These are phyloP conservation scores for Microcos paniculata DNA, from an alignment of 345 rosid genomes.

Conservation along the genomic window DNA sequence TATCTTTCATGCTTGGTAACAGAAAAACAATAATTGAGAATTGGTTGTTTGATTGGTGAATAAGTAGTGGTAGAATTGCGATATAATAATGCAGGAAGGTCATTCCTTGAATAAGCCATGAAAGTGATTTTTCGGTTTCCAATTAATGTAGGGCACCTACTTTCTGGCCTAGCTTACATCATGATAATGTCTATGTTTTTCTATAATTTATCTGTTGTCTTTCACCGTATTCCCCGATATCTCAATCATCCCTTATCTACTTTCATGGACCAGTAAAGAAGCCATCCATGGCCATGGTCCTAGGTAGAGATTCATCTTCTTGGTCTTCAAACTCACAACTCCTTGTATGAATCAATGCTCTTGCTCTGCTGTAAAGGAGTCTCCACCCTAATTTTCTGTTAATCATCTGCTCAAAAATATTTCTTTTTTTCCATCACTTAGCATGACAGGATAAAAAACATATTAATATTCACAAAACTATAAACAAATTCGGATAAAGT, in stretches of 20 bases:
- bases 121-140: constrained; percentile 31
- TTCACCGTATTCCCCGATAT: not conserved
- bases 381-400: not conserved
- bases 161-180: not conserved
- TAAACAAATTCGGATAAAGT: not conserved
- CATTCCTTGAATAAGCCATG: constrained; percentile 11
- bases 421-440: not conserved
- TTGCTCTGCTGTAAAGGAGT: not conserved
- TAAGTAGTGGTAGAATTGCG: not conserved
- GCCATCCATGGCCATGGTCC: not conserved
- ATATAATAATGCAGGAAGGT: not conserved
- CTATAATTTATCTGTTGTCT: not conserved
- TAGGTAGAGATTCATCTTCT: not conserved
- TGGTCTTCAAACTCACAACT: not conserved
- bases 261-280: not conserved
- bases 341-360: not conserved
- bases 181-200: not conserved
- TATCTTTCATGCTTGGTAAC: not conserved
- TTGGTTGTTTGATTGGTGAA: not conserved
- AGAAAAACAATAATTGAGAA: not conserved
- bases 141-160: constrained; percentile 16
- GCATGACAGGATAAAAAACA: not conserved
- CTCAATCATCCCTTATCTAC: not conserved
- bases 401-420: not conserved
- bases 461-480: not conserved